Evolutionary conservation across 129 eudicot genomes (phyloP), one percentile per base, ranked within the genome.

Genomic region (Tagetes erecta): DNA sequence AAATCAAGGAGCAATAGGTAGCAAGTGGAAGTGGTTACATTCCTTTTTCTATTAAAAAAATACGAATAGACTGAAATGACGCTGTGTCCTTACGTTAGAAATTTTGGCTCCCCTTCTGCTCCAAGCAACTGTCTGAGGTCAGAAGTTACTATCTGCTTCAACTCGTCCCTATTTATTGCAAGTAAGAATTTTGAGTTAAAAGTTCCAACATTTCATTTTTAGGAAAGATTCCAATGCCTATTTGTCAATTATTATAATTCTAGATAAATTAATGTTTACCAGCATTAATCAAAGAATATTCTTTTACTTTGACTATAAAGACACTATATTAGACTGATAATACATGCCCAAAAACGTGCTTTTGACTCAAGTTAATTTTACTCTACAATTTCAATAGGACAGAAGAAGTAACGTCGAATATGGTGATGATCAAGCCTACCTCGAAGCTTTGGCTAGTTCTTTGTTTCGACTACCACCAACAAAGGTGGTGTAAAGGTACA

Each of bases 361-460:
- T 55, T 33, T 34, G 46, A 31, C 11, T 46, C 8, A 36, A 35
- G 47, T 36, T 12, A 52, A 78, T 58, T 57, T 39, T n/a, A 67
- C 5, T 60, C 39, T 68, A 67, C 51, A 66, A 35, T 35, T 30
- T 76, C 34, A 30, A 31, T 41, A 37, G 37, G n/a, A 14, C 2
- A 63, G 49, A 39, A 34, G 64, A 10, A 67, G 36, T 62, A 55
- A 2, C 27, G 42, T 50, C 42, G 62, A 66, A 49, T 7, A 73
- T 5, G 53, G 52, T 50, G 36, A 12, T 7, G 49, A 10, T 5
- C 45, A 45, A n/a, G n/a, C 36, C 53, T 72, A 88, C 99, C 89
- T 91, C 7, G 99, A 91, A 75, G 92, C 99, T 85, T 88, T 91
- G 65, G 97, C 96, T 33, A 95, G 85, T 77, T 95, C 92, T 84